A percentile compares a stretch with the other conserved stretches of the same genome.
phyloP scores from a whole-genome alignment of 352 stramenopile species.

The Phytophthora pini region DNA sequence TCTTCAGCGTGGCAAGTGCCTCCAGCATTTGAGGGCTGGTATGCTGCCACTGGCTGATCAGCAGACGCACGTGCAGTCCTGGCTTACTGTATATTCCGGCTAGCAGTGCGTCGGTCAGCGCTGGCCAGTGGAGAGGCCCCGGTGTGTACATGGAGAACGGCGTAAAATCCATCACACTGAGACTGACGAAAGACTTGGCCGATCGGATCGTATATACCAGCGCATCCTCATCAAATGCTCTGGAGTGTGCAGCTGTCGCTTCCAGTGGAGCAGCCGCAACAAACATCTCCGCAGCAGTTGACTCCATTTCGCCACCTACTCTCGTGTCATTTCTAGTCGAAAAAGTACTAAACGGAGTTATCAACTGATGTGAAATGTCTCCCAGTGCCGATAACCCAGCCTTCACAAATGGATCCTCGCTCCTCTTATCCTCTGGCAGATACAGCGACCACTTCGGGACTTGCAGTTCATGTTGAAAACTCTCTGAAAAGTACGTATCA shows the following conservation, averaged over 20 bases:
- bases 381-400: slow-evolving; percentile 47
- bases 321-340: slow-evolving; percentile 6
- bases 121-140: slow-evolving; percentile 70
- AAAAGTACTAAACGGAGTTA: slow-evolving; percentile 23
- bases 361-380: slow-evolving; percentile 67
- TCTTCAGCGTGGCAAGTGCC: slow-evolving; percentile 51
- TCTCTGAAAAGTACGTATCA: slow-evolving; percentile 58
- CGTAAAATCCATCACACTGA: slow-evolving; percentile 88
- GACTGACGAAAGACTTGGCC: slow-evolving; percentile 54
- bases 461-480: slow-evolving; percentile 60
- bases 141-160: slow-evolving; percentile 76
- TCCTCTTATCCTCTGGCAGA: slow-evolving; percentile 39
- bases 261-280: slow-evolving; percentile 69
- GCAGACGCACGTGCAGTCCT: slow-evolving; percentile 57
- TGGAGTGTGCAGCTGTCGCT: slow-evolving; percentile 51
- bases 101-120: slow-evolving; percentile 68
- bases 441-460: slow-evolving; percentile 71
- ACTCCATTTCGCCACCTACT: background rate
- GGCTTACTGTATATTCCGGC: slow-evolving; percentile 60
- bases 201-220: slow-evolving; percentile 78
- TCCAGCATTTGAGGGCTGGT: slow-evolving; percentile 63
- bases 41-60: slow-evolving; percentile 85
- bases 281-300: slow-evolving; percentile 49
- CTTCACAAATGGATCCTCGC: slow-evolving; percentile 56
- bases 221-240: slow-evolving; percentile 74